Evolutionary conservation across 495 filamentous ascomycete species (phyloP).

Genomic region (Xylona heveae): DNA sequence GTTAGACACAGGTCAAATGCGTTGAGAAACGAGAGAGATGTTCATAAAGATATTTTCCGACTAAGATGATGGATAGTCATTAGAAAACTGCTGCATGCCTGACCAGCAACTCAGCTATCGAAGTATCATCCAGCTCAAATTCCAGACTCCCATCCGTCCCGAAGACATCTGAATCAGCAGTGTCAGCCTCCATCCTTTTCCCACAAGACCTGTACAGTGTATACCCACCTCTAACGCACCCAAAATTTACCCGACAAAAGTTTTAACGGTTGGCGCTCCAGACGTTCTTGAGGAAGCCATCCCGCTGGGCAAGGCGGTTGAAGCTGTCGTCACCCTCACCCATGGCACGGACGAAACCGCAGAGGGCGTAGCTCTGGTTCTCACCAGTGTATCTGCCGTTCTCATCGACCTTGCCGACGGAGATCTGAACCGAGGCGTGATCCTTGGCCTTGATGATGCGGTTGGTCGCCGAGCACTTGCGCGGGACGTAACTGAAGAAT

Average conservation of each 20-base stretch:
- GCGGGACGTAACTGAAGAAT: constrained; percentile 73
- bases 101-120: constrained; percentile 31
- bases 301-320: constrained; percentile 86
- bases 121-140: constrained; percentile 30
- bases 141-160: constrained; percentile 28
- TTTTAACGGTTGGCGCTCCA: constrained; percentile 62
- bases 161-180: constrained; percentile 6
- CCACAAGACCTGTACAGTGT: too few relatives aligned
- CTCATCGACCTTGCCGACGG: constrained; percentile 23
- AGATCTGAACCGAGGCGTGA: constrained; percentile 23
- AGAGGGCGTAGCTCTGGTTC: constrained; percentile 92
- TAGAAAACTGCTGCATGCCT: constrained; percentile 14
- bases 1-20: background rate
- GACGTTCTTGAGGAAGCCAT: constrained; percentile 89
- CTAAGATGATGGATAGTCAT: background rate
- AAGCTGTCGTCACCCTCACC: constrained; percentile 93
- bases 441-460: constrained; percentile 97
- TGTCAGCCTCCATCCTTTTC: constrained; percentile 11
- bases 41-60: background rate
- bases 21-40: background rate
- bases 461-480: constrained; percentile 38
- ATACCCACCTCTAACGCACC: too few relatives aligned
- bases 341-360: constrained; percentile 93
- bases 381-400: constrained; percentile 92
- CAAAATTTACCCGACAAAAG: too few relatives aligned